Percentiles rank a stretch among this genome's conserved stretches.
phyloP scores from a whole-genome alignment of 257 asterid genomes.

The Leonotis leonurus region DNA sequence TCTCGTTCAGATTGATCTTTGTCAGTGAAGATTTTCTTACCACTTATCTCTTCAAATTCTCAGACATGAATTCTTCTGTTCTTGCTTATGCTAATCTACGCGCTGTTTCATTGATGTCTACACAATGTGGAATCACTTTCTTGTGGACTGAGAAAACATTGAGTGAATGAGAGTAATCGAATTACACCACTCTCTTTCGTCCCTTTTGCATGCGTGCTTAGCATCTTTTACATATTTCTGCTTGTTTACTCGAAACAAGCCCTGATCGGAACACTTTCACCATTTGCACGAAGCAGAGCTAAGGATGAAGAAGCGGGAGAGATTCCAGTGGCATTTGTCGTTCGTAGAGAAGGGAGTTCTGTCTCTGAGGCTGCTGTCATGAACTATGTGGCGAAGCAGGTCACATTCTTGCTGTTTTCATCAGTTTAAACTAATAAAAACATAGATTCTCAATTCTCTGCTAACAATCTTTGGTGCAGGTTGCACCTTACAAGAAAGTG shows the following conservation, averaged over 20 bases:
- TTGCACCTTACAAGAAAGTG: slow-evolving; percentile 79
- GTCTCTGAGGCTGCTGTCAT: slow-evolving; percentile 44
- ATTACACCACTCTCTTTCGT: too few relatives aligned
- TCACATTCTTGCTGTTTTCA: slow-evolving; percentile 8
- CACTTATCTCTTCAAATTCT: too few relatives aligned
- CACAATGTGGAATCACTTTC: too few relatives aligned
- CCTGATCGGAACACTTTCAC: neutral
- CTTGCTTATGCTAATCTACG: too few relatives aligned
- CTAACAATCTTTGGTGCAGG: slow-evolving; percentile 32
- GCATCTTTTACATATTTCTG: too few relatives aligned
- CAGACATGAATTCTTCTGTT: too few relatives aligned
- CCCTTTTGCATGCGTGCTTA: too few relatives aligned
- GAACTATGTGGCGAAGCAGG: slow-evolving; percentile 62
- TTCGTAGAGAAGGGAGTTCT: slow-evolving; percentile 39
- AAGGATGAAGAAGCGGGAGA: slow-evolving; percentile 77
- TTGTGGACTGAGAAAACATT: neutral
- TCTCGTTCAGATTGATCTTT: too few relatives aligned
- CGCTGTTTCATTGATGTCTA: too few relatives aligned
- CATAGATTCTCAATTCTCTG: too few relatives aligned
- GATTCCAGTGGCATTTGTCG: slow-evolving; percentile 81
- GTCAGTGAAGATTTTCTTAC: too few relatives aligned
- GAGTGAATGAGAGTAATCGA: neutral
- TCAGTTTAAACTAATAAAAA: neutral
- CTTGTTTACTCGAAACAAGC: neutral
- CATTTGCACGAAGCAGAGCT: slow-evolving; percentile 40